Base-by-base conservation (phyloP, 768 basidiomycete species). In the Grammothele lineata region DNA sequence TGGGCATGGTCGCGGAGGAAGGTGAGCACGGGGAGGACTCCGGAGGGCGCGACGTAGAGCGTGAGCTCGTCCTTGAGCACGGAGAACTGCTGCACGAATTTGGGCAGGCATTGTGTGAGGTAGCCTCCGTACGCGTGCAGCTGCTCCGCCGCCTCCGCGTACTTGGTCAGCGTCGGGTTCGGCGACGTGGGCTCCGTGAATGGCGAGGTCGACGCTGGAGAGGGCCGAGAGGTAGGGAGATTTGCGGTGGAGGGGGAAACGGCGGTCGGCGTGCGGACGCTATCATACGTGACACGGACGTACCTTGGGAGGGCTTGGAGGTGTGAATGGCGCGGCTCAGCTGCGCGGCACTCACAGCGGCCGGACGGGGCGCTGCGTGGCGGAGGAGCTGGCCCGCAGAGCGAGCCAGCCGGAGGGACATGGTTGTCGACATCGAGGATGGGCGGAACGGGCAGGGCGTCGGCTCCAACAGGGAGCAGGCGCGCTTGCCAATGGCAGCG, bases 61-160 rank as follows among this genome's bases (percentile, higher is more conserved):
- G 87, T 85, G 50, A 98, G 75, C 67, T 98, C 96, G 66, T 97
- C 96, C 75, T 92, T 92, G 66, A 92, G 80, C 37, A 98, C 89
- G 10, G 92, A 92, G 75, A 95, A 97, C 67, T 98, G 96, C 68
- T 98, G 95, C 63, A 99, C 81, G 73, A 83, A 96, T 73, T 96
- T 98, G 43, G 95, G 95, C 19, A 98, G 81, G 63, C 87, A 92
- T 61, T 94, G 89, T 40, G 78, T 84, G 59, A 97, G 76, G 70
- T 96, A 97, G 46, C 93, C 88, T 60, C 92, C 95, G 59, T 92
- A 98, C 32, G 81, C 79, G 66, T 98, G 95, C 30, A 98, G 74
- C 18, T 81, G 74, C 62, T 87, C 82, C 15, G 88, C 83, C 34
- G 86, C 76, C 59, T 81, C 76, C 5, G 83, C 80, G 62, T 86